Percentiles rank a stretch among this genome's conserved stretches.
These are phyloP conservation scores for Rubroboletus pulcherrimus DNA, from an alignment of 768 basidiomycete genomes.

Conservation along the genomic window DNA sequence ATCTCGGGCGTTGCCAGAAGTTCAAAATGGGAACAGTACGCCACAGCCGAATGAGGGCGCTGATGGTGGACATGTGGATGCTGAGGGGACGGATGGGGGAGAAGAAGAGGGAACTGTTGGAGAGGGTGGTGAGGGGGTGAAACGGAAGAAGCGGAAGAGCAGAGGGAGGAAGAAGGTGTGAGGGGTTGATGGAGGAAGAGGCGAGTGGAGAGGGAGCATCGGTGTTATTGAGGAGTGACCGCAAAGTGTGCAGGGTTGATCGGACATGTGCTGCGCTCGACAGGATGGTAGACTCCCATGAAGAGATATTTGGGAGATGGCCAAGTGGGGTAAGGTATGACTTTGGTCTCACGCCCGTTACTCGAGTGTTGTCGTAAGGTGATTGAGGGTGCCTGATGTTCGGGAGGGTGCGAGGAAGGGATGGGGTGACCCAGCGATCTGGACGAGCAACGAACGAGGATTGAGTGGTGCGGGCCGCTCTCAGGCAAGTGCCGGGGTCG, in stretches of 20 bases:
- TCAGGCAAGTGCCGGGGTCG: neutral
- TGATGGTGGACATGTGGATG: conserved; percentile 12
- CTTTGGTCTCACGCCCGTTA: conserved; percentile 11
- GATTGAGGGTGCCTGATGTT: conserved; percentile 11
- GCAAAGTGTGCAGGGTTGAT: conserved; percentile 10
- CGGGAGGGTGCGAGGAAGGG: neutral
- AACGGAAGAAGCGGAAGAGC: conserved; percentile 19
- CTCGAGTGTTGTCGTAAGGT: conserved; percentile 17
- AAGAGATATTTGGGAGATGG: conserved; percentile 1
- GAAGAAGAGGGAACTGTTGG: conserved; percentile 5
- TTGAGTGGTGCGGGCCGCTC: neutral
- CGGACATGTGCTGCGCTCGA: conserved; percentile 1
- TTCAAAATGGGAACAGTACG: conserved; percentile 15
- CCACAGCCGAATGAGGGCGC: conserved; percentile 15
- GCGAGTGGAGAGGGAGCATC: neutral
- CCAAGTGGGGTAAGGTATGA: neutral
- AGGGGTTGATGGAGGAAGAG: neutral
- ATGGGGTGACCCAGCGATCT: neutral
- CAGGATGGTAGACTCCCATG: neutral
- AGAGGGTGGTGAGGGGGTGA: neutral
- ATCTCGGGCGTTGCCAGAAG: conserved; percentile 12
- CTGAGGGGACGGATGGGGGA: conserved; percentile 4
- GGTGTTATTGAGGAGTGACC: conserved; percentile 4
- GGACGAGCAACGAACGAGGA: neutral
- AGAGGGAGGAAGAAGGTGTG: conserved; percentile 19